Evolutionary conservation across 148 eudicot species (phyloP).

Genomic region (Agrostemma githago): DNA sequence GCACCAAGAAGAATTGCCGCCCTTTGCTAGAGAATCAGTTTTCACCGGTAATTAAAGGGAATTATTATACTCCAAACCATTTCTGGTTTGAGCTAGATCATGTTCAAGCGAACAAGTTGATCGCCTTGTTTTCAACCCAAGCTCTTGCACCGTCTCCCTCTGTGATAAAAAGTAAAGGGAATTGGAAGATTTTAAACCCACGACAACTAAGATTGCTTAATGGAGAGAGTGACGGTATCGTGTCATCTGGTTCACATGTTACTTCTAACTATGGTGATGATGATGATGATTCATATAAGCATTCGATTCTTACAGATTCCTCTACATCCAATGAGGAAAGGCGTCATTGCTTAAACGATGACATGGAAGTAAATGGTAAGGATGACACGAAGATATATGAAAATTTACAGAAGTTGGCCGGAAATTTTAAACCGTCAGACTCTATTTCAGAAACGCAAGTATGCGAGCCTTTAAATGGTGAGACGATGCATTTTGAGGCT

Average conservation of each 20-base stretch:
- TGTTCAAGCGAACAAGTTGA: constrained; percentile 54
- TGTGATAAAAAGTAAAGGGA: constrained; percentile 24
- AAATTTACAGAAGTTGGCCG: constrained; percentile 48
- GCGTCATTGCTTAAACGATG: constrained; percentile 22
- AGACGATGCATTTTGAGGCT: constrained; percentile 18
- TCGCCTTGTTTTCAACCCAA: constrained; percentile 40
- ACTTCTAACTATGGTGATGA: constrained; percentile 1
- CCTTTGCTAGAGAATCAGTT: constrained; percentile 60
- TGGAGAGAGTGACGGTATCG: constrained; percentile 26
- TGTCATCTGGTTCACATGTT: constrained; percentile 18
- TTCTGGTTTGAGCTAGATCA: constrained; percentile 79
- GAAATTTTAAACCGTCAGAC: constrained; percentile 27
- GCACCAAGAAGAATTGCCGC: constrained; percentile 39
- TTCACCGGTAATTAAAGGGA: constrained; percentile 48
- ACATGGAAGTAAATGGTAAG: constrained; percentile 26
- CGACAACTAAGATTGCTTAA: constrained; percentile 16
- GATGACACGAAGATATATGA: constrained; percentile 39
- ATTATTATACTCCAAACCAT: constrained; percentile 45
- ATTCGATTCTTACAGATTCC: constrained; percentile 25
- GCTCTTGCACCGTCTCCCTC: constrained; percentile 40
- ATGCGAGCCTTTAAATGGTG: constrained; percentile 24
- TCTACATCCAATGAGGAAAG: constrained; percentile 21
- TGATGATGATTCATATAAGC: constrained; percentile 13
- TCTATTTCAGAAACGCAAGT: constrained; percentile 2
- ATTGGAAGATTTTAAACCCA: constrained; percentile 24